Evolutionary conservation across 371 early-diverging fungal species (phyloP), one percentile per base, ranked within the genome.

Genomic region (Rhizopus delemar): DNA sequence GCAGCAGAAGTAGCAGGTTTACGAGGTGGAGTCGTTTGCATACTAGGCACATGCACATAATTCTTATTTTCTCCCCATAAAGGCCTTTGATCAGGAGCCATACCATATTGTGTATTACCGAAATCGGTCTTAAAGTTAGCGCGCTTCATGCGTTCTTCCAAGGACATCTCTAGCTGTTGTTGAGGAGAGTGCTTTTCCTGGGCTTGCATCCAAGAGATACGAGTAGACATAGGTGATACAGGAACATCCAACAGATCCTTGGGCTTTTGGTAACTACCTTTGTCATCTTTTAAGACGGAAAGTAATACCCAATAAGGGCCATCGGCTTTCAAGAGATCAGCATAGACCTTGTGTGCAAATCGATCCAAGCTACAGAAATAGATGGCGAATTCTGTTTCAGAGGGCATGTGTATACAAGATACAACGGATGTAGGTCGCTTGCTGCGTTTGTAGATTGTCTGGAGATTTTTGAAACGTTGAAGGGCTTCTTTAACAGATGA

Each of bases 61-160:
- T 28, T 50, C n/a, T 69, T 65, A 38, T 72, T 70, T 51, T 73
- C 76, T n/a, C 76, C 76, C 73, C 73, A 76, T 5, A 73, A 54
- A 0, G 70, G 63, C 15, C 15, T 46, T 32, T 60, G 66, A 48
- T 65, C 61, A 31, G 68, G 68, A 5, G 68, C 68, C 29, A 56
- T 36, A 9, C 63, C 63, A 13, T 31, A 15, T 32, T 53, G 55
- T 1, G 57, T 32, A 53, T 62, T 65, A 4, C 54, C 49, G 22
- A 31, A 60, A 31, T 46, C 45, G 32, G 53, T 51, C 28, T 62
- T 54, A 13, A 62, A 56, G 2, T 59, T 29, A 4, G 63, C 68
- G 9, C 51, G 12, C 16, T 49, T 58, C 68, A 67, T 67, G 39
- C 63, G 50, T 33, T 67, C 68, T 8, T 67, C 68, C 35, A 67